phyloP scores from a whole-genome alignment of 495 filamentous ascomycete species.

The Tuber melanosporum region DNA sequence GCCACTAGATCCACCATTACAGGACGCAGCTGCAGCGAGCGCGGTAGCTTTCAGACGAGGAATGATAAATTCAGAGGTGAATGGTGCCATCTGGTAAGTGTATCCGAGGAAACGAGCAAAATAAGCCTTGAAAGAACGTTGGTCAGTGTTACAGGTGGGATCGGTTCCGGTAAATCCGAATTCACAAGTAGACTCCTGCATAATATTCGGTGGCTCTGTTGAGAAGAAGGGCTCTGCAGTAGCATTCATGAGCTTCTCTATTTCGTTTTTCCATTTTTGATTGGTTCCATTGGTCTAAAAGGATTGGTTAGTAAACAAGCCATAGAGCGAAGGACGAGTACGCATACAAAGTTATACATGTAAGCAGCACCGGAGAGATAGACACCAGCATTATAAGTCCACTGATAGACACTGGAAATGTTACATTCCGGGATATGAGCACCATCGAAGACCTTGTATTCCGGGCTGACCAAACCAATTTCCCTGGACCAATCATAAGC shows the following conservation, averaged over 20 bases:
- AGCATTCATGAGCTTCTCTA: slow-evolving; percentile 54
- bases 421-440: slow-evolving; percentile 52
- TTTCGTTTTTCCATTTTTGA: slow-evolving; percentile 54
- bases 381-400: slow-evolving; percentile 61
- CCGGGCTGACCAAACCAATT: slow-evolving; percentile 57
- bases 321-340: slow-evolving; percentile 43
- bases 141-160: slow-evolving; percentile 60
- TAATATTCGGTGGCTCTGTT: slow-evolving; percentile 46
- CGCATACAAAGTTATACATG: slow-evolving; percentile 63
- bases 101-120: slow-evolving; percentile 73
- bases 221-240: slow-evolving; percentile 56
- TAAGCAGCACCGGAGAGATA: slow-evolving; percentile 59
- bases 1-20: slow-evolving; percentile 54
- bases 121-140: slow-evolving; percentile 81
- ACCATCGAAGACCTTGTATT: slow-evolving; percentile 62
- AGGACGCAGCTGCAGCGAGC: slow-evolving; percentile 61
- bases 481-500: slow-evolving; percentile 63
- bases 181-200: slow-evolving; percentile 63
- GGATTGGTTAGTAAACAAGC: slow-evolving; percentile 9
- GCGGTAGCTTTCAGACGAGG: slow-evolving; percentile 60
- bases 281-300: slow-evolving; percentile 52
- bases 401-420: slow-evolving; percentile 52
- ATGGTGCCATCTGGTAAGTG: slow-evolving; percentile 64
- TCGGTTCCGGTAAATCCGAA: slow-evolving; percentile 43
- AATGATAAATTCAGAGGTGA: slow-evolving; percentile 56